Conservation (phyloP, 2,329 filamentous ascomycete species). For the Aureobasidium sp. region DNA sequence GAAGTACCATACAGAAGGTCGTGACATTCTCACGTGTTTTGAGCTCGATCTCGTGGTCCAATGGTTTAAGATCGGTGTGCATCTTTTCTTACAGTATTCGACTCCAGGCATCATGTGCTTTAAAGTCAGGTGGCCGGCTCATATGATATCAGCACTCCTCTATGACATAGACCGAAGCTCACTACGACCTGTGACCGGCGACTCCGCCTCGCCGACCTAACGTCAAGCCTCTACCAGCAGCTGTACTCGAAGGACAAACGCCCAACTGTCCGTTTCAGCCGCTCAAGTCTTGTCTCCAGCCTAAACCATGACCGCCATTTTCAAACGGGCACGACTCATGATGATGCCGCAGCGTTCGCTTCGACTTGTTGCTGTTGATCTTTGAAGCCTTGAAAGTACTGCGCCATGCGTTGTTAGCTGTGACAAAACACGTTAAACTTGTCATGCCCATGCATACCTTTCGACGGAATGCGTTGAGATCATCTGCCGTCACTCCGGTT, state of each 20-base stretch:
- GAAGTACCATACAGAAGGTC: background rate
- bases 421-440: background rate
- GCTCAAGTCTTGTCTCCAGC: slow-evolving; percentile 6
- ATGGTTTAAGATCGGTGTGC: background rate
- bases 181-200: background rate
- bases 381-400: slow-evolving; percentile 30
- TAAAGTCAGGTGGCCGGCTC: background rate
- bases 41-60: background rate
- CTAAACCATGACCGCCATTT: background rate
- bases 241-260: background rate
- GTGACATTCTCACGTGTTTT: background rate
- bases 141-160: background rate
- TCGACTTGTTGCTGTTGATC: slow-evolving; percentile 10
- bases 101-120: background rate
- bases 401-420: slow-evolving; percentile 12
- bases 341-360: background rate
- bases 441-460: slow-evolving; percentile 26
- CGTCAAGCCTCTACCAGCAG: slow-evolving; percentile 2
- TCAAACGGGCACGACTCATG: slow-evolving; percentile 1
- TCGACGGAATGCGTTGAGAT: slow-evolving; percentile 59
- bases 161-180: background rate
- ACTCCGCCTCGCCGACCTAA: background rate
- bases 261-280: slow-evolving; percentile 7
- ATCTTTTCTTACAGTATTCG: background rate
- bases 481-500: slow-evolving; percentile 49